Evolutionary conservation across 164 flowering plant genomes (phyloP), one percentile per base, ranked within the genome.

Genomic region (Berberis thunbergii): DNA sequence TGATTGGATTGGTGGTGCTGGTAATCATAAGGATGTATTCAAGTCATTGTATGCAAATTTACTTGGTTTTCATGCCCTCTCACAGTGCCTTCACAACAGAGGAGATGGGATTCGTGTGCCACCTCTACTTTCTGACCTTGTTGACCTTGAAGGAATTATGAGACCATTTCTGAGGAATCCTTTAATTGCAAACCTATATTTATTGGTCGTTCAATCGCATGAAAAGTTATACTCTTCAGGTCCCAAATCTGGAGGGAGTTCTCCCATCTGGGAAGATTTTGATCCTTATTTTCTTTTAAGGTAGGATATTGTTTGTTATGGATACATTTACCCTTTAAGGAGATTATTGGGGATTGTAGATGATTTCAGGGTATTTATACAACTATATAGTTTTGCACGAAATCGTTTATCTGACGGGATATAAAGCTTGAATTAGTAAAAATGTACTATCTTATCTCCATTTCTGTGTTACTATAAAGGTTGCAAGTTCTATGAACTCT

Each of bases 11-110:
- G 96, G 96, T 57, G 96, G 99, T 45, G 68, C 84, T 2, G 97
- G 96, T 6, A 91, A 94, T 71, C 99, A 94, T 75, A 91, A 94
- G 75, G 99, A 94, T 65, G 77, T 89, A 44, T 94, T 94, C 74
- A 63, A 83, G 45, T 85, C 96, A 0, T 2, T 87, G 1, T 94
- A 91, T 81, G 86, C 86, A 38, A 86, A 82, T 72, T 64, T 94
- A 73, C 89, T 91, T 45, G 96, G 86, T 12, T 73, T 87, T 63
- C 84, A 83, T 75, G 79, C 82, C 48, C 75, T 94, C 55, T 83
- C 99, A n/a, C 78, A 69, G 56, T 85, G 90, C 74, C 75, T 84
- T 13, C 74, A 75, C 66, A 39, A 42, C 41, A 64, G 67, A 7
- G 72, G 68, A 64, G 42, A 49, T 7, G 80, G 71, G 43, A 62